Conservation (phyloP, 139 green algal genomes). For the Closterium sp. region DNA sequence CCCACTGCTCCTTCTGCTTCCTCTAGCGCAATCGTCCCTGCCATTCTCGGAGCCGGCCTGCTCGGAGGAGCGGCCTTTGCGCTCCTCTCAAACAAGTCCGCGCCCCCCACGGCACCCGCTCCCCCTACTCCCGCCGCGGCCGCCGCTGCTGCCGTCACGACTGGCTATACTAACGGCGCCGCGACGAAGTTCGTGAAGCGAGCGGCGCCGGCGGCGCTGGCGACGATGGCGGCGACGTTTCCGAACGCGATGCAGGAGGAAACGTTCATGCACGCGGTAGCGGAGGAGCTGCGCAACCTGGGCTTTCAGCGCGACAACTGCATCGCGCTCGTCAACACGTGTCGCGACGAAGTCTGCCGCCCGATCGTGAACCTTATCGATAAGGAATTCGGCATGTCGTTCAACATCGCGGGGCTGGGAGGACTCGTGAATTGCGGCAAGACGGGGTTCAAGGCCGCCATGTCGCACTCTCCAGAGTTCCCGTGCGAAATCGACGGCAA, state of each 20-base stretch:
- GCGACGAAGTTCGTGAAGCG: background rate
- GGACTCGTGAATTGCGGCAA: constrained; percentile 69
- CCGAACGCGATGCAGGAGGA: background rate
- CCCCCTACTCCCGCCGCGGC: background rate
- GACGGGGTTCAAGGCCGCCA: constrained; percentile 2
- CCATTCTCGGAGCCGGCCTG: background rate
- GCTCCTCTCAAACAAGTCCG: background rate
- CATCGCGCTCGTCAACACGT: constrained; percentile 40
- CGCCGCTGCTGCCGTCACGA: background rate
- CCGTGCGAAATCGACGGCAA: constrained; percentile 5
- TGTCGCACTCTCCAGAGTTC: constrained; percentile 56
- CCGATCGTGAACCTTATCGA: background rate
- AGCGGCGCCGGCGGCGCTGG: background rate
- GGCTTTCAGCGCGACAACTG: background rate
- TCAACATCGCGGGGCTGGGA: constrained; percentile 5
- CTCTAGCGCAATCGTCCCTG: background rate
- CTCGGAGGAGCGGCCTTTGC: background rate
- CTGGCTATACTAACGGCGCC: background rate
- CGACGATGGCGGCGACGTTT: background rate
- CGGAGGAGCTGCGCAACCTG: background rate
- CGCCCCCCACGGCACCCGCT: background rate
- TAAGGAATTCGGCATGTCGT: background rate
- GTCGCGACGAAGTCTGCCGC: constrained; percentile 64
- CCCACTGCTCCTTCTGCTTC: background rate
- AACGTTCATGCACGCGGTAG: background rate